Conservation (phyloP, 2,329 filamentous ascomycete species). For the Curvularia spicifera region DNA sequence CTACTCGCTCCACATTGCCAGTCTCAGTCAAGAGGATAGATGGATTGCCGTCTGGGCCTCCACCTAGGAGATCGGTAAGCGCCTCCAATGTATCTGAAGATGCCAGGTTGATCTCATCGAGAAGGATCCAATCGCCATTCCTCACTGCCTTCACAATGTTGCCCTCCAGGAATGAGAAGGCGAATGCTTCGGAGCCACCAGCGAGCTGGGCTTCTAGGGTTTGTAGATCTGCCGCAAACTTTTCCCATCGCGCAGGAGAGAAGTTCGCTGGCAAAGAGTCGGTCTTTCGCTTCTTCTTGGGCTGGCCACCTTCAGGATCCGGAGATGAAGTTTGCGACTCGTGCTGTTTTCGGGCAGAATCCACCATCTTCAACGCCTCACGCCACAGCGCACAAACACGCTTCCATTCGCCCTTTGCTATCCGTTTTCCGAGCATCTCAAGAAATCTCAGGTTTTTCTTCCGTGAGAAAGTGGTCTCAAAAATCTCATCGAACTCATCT, state of each 20-base stretch:
- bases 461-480: conserved; percentile 83
- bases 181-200: conserved; percentile 75
- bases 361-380: conserved; percentile 87
- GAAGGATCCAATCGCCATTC: conserved; percentile 94
- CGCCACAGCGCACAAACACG: conserved; percentile 85
- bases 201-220: conserved; percentile 82
- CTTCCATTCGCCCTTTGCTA: conserved; percentile 85
- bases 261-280: conserved; percentile 58
- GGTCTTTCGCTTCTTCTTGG: conserved; percentile 73
- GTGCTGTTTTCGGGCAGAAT: conserved; percentile 52
- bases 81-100: conserved; percentile 94
- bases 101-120: conserved; percentile 97
- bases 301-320: conserved; percentile 62
- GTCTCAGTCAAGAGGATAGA: conserved; percentile 92
- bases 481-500: conserved; percentile 91
- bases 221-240: conserved; percentile 74
- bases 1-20: conserved; percentile 87
- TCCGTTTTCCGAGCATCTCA: conserved; percentile 77
- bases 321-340: conserved; percentile 50
- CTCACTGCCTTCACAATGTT: conserved; percentile 95
- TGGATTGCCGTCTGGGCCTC: conserved; percentile 72
- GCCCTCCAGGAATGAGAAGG: conserved; percentile 94
- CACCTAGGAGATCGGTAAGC: conserved; percentile 83
- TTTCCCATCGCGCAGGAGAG: conserved; percentile 77
- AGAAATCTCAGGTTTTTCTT: conserved; percentile 85